Evolutionary conservation across 1,139 yeast species (phyloP), one percentile per base, ranked within the genome.

Genomic region (Zygoascus sp.): DNA sequence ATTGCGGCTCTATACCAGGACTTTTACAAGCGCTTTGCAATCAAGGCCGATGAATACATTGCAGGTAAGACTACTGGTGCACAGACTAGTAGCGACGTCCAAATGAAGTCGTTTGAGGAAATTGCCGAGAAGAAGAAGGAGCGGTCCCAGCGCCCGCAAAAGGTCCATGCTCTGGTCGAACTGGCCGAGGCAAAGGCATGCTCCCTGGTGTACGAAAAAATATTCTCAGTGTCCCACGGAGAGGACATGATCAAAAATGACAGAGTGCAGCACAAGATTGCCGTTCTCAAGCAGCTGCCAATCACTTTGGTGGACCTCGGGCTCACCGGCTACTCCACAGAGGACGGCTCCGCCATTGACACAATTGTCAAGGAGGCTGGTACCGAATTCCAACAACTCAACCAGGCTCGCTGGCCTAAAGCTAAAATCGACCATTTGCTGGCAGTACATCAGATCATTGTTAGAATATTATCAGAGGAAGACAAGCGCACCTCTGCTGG

Each of bases 1-100:
- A 66, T 80, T 32, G 68, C 81, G 0, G 65, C 68, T 20, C 58
- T 80, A 30, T 80, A 79, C 53, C 83, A 79, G 54, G 68, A 67
- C 25, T 80, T 80, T 54, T 80, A 79, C 55, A 48, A 49, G 19
- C 62, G 63, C 19, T 70, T 72, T 48, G 59, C 65, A 45, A 51
- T 23, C n/a, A 47, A 20, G 48, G 61, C 55, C 48, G 63, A 59
- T 47, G 58, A 54, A 8, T 66, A 49, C 53, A 57, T 53, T 45
- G 53, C 47, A 32, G 59, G 50, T 5, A 32, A 40, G 23, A 20
- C 32, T 4, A 32, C 46, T 15, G 41, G 32, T 23, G 20, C 36
- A 20, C 37, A 30, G 11, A 15, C 32, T 21, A 32, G 49, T 8
- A 22, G 41, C 19, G 69, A 66, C 25, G 56, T 52, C 39, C 62